phyloP scores from a whole-genome alignment of 202 grass and related monocot species.

The Zizania palustris region DNA sequence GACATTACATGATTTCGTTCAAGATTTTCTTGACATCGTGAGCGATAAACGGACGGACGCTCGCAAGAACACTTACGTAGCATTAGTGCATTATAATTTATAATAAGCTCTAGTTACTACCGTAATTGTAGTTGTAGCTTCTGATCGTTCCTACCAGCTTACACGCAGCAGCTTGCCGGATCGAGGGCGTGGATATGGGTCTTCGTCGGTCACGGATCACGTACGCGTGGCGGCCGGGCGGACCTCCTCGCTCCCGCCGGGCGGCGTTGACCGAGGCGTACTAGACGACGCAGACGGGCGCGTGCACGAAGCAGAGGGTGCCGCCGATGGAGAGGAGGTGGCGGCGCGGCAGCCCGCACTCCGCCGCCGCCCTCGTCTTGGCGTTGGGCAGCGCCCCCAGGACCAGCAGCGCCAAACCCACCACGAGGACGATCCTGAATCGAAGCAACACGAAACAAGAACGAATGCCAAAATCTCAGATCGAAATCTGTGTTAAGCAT shows the following conservation, averaged over 20 bases:
- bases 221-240: background rate
- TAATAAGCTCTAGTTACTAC: background rate
- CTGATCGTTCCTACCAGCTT: background rate
- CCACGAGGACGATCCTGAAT: slow-evolving; percentile 58
- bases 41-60: background rate
- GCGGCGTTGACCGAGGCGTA: slow-evolving; percentile 76
- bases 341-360: slow-evolving; percentile 59
- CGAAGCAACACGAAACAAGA: background rate
- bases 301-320: slow-evolving; percentile 85
- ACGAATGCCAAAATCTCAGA: background rate
- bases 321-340: slow-evolving; percentile 76
- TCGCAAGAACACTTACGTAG: background rate
- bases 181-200: background rate
- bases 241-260: slow-evolving; percentile 53
- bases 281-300: slow-evolving; percentile 61
- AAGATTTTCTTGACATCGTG: background rate
- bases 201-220: background rate
- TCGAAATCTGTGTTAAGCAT: background rate
- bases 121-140: background rate
- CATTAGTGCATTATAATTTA: too few relatives aligned
- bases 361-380: slow-evolving; percentile 42
- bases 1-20: background rate
- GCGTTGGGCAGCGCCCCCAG: slow-evolving; percentile 78
- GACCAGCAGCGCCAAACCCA: slow-evolving; percentile 62
- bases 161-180: background rate